These are phyloP conservation scores for Hyaloscypha bicolor DNA, from an alignment of 495 filamentous ascomycete genomes.

Conservation along the genomic window DNA sequence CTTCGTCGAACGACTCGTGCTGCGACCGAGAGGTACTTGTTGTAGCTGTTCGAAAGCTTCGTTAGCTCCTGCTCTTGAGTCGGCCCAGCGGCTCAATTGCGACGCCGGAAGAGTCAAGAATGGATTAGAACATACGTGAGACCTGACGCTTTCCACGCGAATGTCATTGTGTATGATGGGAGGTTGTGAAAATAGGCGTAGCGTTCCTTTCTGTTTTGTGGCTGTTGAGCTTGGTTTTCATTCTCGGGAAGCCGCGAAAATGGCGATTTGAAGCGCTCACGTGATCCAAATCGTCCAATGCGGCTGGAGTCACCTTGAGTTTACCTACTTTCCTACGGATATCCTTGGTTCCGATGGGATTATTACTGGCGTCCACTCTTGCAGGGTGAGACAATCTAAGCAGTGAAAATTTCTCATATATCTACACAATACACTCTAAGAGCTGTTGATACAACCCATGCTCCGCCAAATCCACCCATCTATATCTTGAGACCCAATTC, in stretches of 20 bases:
- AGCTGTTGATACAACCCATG: slow-evolving; percentile 54
- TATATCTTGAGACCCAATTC: slow-evolving; percentile 94
- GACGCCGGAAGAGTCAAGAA: neutral
- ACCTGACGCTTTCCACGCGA: slow-evolving; percentile 97
- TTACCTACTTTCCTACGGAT: neutral
- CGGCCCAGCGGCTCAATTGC: slow-evolving; percentile 20
- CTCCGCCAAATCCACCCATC: slow-evolving; percentile 35
- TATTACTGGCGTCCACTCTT: neutral
- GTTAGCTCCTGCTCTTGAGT: slow-evolving; percentile 23
- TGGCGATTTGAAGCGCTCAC: slow-evolving; percentile 3
- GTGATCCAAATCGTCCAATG: neutral
- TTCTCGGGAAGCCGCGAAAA: slow-evolving; percentile 9
- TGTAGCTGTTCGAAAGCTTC: slow-evolving; percentile 61
- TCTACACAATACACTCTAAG: slow-evolving; percentile 38
- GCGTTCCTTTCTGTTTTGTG: slow-evolving; percentile 30
- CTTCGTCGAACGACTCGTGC: slow-evolving; percentile 82
- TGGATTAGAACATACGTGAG: slow-evolving; percentile 66
- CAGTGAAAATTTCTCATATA: slow-evolving; percentile 30
- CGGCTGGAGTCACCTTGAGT: neutral
- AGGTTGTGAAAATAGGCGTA: slow-evolving; percentile 48
- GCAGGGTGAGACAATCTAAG: neutral
- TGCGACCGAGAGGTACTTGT: slow-evolving; percentile 79
- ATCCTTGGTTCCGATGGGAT: too few species aligned
- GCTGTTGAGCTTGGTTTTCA: slow-evolving; percentile 23
- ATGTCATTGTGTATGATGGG: slow-evolving; percentile 78